Base-by-base conservation (phyloP, 805 yeast genomes). In the Starmerella riodocensis region DNA sequence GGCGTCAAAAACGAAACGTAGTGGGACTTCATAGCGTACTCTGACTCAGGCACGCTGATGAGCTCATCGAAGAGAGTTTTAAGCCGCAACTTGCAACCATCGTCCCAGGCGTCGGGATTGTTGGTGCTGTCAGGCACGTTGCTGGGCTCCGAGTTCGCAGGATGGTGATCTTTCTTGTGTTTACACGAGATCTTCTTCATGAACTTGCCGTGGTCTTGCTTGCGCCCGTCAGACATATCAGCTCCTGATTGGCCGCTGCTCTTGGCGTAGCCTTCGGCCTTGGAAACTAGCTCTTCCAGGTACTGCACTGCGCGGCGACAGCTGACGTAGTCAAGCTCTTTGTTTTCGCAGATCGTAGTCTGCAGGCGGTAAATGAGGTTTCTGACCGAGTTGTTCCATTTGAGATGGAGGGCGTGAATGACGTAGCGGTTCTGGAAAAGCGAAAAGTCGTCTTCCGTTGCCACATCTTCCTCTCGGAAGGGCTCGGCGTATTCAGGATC, bases 301-400 rank as follows among this genome's bases (percentile, higher is more conserved):
- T 66, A 66, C 34, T 59, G 60, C 33, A 73, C 61, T 0, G 80
- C 70, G 23, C 65, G 68, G 36, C 70, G 65, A 12, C 69, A 61
- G 42, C 68, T 47, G 29, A 69, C 69, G 36, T 63, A 64, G 1
- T 60, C 47, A 24, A 63, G 58, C 9, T 71, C 70, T 19, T 63
- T 60, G 19, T 72, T 59, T 37, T 67, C 55, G 9, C 64, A 66
- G 24, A 72, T 56, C 33, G 69, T 61, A 41, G 71, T 70, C 19
- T 75, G 54, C 51, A 78, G 82, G 32, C 73, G 69, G 54, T 71
- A 69, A 32, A 83, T 60, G 11, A 71, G 61, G 51, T 84, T 74
- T 40, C 95, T 63, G 8, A 76, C 68, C 3, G 62, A 54, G 44
- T 79, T 76, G 56, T 80, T 78, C 94, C 95, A 85, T 49, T 75